Conservation (phyloP, 1,139 yeast genomes). For the Taphrina pruni region DNA sequence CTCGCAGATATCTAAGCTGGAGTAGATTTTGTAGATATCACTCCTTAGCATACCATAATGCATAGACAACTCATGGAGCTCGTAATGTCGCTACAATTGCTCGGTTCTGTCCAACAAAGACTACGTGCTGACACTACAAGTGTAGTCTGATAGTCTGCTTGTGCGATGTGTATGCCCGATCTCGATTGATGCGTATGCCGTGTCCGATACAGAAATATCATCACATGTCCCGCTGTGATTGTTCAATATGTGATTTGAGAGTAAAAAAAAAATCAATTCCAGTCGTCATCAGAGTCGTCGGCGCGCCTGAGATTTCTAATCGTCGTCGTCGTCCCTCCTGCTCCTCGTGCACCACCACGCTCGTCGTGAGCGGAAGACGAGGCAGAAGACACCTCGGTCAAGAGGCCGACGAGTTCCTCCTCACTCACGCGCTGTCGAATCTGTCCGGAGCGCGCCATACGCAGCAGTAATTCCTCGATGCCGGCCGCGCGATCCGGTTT, state of each 20-base stretch:
- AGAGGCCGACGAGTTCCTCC: conserved; percentile 76
- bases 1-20: conserved; percentile 5
- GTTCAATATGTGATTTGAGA: too few relatives aligned
- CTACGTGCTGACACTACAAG: too few relatives aligned
- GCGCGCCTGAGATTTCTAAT: conserved; percentile 49
- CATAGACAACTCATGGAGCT: too few relatives aligned
- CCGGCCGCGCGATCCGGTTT: conserved; percentile 81
- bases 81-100: too few relatives aligned
- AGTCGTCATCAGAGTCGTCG: conserved; percentile 42
- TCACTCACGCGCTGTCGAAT: conserved; percentile 74
- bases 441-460: conserved; percentile 79
- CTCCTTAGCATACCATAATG: too few relatives aligned
- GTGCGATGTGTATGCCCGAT: too few relatives aligned
- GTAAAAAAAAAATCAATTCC: conserved; percentile 4
- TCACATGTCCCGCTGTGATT: too few relatives aligned
- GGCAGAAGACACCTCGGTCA: conserved; percentile 77
- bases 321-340: conserved; percentile 60
- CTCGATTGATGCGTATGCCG: too few relatives aligned
- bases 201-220: too few relatives aligned
- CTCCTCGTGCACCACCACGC: too few relatives aligned
- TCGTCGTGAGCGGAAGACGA: conserved; percentile 42
- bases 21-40: background rate
- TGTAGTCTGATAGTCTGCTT: too few relatives aligned
- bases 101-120: too few relatives aligned
- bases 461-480: conserved; percentile 80